These are phyloP conservation scores for Bassia scoparia DNA, from an alignment of 148 eudicot species.

Conservation along the genomic window DNA sequence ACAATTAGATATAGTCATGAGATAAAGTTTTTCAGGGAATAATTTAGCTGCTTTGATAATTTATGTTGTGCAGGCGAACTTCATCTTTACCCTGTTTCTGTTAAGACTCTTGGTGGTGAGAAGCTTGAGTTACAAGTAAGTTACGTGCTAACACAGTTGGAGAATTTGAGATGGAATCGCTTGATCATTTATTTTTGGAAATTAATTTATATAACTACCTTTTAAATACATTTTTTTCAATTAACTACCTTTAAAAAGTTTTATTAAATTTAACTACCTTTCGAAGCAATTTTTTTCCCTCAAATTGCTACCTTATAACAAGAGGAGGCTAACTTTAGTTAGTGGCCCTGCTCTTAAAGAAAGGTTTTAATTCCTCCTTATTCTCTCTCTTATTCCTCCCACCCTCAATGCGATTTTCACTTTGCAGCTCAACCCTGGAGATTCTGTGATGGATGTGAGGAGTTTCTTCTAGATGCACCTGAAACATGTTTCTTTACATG, in stretches of 20 bases:
- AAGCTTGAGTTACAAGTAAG: slow-evolving; percentile 91
- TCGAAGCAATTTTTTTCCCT: too few relatives aligned
- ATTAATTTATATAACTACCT: too few relatives aligned
- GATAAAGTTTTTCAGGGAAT: background rate
- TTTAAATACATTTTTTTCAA: too few relatives aligned
- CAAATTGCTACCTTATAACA: too few relatives aligned
- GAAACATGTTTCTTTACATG: slow-evolving; percentile 97
- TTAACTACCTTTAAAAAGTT: too few relatives aligned
- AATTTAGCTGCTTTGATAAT: background rate
- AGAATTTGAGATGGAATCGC: background rate
- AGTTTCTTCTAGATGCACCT: slow-evolving; percentile 93
- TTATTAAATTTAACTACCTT: too few relatives aligned
- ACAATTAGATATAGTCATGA: too few relatives aligned
- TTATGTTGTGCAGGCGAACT: slow-evolving; percentile 52
- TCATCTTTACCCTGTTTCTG: slow-evolving; percentile 77
- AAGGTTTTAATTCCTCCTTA: too few relatives aligned
- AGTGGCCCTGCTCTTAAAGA: too few relatives aligned
- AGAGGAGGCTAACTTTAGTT: too few relatives aligned
- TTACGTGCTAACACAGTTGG: background rate
- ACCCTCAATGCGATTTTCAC: slow-evolving; percentile 4
- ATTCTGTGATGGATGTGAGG: slow-evolving; percentile 98
- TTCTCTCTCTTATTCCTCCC: too few relatives aligned
- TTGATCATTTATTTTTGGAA: too few relatives aligned
- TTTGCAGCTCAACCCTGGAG: slow-evolving; percentile 84
- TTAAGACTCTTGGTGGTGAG: slow-evolving; percentile 81